These are phyloP conservation scores for Beauveria brongniartii DNA, from an alignment of 2,329 filamentous ascomycete genomes.

Conservation along the genomic window DNA sequence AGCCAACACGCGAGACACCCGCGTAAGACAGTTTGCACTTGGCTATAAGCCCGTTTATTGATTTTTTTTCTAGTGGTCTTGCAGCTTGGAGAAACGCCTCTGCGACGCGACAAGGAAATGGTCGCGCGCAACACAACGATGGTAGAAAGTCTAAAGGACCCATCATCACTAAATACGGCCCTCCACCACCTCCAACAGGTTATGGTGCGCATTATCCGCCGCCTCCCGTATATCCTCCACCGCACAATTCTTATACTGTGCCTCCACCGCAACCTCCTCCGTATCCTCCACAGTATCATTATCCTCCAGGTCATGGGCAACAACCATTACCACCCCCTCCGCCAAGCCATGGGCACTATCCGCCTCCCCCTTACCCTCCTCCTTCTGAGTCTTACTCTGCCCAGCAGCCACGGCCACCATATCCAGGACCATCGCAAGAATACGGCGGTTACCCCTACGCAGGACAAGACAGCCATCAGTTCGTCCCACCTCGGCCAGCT, in stretches of 20 bases:
- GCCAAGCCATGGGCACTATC: conserved; percentile 12
- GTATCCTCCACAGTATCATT: conserved; percentile 14
- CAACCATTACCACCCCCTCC: conserved; percentile 12
- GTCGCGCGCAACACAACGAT: conserved; percentile 22
- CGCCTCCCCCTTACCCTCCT: conserved; percentile 14
- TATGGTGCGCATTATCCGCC: conserved; percentile 22
- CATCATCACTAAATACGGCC: conserved; percentile 16
- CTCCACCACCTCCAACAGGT: conserved; percentile 16
- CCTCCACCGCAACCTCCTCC: conserved; percentile 10
- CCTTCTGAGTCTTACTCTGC: conserved; percentile 13
- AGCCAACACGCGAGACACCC: conserved; percentile 38
- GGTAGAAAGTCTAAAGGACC: conserved; percentile 21
- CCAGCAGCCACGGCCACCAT: background rate
- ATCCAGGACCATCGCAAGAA: background rate
- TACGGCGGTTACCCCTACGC: background rate
- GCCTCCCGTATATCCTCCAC: conserved; percentile 15
- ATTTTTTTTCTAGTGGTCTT: conserved; percentile 22
- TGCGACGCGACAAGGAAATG: conserved; percentile 18
- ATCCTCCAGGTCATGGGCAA: conserved; percentile 10
- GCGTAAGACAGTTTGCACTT: conserved; percentile 33
- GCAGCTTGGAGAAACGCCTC: conserved; percentile 29
- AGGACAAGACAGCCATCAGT: background rate
- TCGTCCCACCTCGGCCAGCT: conserved; percentile 2
- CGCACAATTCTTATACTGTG: background rate
- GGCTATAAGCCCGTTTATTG: conserved; percentile 9